phyloP scores from a whole-genome alignment of 2,329 filamentous ascomycete species.

The Monilinia aucupariae region DNA sequence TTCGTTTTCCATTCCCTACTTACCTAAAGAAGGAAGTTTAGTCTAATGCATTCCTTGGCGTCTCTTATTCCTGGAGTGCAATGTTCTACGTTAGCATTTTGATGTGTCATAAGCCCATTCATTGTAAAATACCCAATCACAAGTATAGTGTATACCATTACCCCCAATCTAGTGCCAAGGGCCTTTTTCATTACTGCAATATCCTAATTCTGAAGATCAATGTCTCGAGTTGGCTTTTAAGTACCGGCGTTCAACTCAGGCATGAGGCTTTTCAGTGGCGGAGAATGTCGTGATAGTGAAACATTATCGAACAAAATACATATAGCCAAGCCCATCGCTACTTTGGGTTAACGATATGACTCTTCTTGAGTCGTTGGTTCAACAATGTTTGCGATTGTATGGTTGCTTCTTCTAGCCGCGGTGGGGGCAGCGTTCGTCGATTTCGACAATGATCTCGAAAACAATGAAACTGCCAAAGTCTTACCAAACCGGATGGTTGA shows the following conservation, averaged over 20 bases:
- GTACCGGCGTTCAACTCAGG: not conserved
- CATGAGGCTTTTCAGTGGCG: not conserved
- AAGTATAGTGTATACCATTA: not conserved
- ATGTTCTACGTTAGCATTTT: not conserved
- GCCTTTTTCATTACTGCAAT: not conserved
- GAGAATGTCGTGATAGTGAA: not conserved
- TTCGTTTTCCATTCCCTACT: not conserved
- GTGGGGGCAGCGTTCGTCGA: not conserved
- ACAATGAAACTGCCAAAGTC: not conserved
- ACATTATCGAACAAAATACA: not conserved
- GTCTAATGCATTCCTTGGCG: not conserved
- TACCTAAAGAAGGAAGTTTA: not conserved
- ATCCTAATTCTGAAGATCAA: not conserved
- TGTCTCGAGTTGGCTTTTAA: constrained; percentile 3
- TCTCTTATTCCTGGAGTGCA: not conserved
- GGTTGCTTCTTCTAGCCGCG: not conserved
- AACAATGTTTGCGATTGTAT: constrained; percentile 1
- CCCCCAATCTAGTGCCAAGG: not conserved
- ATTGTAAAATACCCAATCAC: not conserved
- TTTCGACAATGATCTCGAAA: not conserved
- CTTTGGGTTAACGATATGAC: not conserved
- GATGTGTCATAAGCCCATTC: not conserved
- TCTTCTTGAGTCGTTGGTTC: not conserved
- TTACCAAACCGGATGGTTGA: not conserved
- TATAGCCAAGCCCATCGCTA: not conserved